Conservation (phyloP, 805 yeast genomes). For the Cyberlindnera mississippiensis region DNA sequence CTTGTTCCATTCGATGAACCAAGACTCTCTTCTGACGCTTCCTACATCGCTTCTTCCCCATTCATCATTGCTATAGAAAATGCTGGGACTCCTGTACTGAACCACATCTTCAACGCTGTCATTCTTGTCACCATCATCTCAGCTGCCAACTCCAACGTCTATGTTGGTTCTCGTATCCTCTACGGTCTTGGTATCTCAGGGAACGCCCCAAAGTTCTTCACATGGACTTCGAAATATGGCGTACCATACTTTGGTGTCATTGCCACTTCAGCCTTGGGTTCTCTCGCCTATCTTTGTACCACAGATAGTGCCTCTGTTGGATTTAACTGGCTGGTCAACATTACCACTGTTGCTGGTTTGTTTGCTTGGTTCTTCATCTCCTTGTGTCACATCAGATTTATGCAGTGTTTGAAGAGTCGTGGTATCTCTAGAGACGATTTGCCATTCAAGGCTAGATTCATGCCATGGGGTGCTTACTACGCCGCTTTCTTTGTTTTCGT, state of each 20-base stretch:
- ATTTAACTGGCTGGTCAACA: conserved; percentile 69
- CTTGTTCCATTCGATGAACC: conserved; percentile 64
- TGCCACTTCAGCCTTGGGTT: conserved; percentile 56
- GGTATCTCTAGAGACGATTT: conserved; percentile 63
- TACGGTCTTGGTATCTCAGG: conserved; percentile 58
- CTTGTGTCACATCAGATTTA: conserved; percentile 68
- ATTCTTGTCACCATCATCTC: conserved; percentile 63
- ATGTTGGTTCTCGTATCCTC: conserved; percentile 67
- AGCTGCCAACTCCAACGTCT: conserved; percentile 74
- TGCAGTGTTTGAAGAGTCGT: conserved; percentile 58
- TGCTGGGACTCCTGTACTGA: conserved; percentile 62
- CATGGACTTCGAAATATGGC: conserved; percentile 49
- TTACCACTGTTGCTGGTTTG: conserved; percentile 71
- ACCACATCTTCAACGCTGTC: conserved; percentile 70
- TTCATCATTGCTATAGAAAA: conserved; percentile 68
- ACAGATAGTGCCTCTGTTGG: conserved; percentile 52
- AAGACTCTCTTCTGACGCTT: conserved; percentile 31
- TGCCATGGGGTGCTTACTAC: conserved; percentile 68
- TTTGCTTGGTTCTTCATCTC: conserved; percentile 70
- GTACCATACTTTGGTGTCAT: conserved; percentile 59
- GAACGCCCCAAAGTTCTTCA: conserved; percentile 54
- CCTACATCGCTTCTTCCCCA: conserved; percentile 55
- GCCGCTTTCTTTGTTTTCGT: conserved; percentile 50
- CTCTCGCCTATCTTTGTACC: conserved; percentile 54
- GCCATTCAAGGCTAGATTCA: conserved; percentile 67